Percentiles rank a stretch among this genome's conserved stretches.
Conservation (phyloP, 2,329 filamentous ascomycete genomes). For the Furcasterigmium sp. region DNA sequence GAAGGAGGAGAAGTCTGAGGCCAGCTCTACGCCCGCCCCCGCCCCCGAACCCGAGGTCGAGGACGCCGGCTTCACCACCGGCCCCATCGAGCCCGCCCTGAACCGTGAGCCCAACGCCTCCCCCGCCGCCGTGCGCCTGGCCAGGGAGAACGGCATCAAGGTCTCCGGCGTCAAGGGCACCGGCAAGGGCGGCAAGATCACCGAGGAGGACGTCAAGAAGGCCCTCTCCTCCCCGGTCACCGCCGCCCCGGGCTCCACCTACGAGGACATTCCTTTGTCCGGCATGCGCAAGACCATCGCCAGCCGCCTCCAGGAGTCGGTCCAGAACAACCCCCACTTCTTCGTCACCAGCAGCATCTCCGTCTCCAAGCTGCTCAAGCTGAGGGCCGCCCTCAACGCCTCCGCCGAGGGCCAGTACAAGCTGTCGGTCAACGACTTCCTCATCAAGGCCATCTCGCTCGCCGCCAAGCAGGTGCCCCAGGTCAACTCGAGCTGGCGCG, state of each 20-base stretch:
- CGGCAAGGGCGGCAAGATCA: conserved; percentile 81
- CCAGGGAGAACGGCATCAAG: conserved; percentile 77
- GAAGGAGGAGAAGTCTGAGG: conserved; percentile 60
- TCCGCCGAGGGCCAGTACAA: conserved; percentile 92
- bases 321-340: conserved; percentile 95
- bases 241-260: conserved; percentile 58
- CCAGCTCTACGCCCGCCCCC: conserved; percentile 51
- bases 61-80: conserved; percentile 50
- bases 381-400: conserved; percentile 87
- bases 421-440: conserved; percentile 99
- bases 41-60: conserved; percentile 49
- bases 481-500: conserved; percentile 94
- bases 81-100: conserved; percentile 76
- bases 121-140: conserved; percentile 72
- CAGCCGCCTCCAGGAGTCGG: conserved; percentile 75
- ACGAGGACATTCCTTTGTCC: conserved; percentile 77
- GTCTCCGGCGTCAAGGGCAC: conserved; percentile 79
- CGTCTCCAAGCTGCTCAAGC: conserved; percentile 92
- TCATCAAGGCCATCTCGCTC: conserved; percentile 90
- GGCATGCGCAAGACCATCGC: conserved; percentile 99
- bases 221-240: conserved; percentile 54
- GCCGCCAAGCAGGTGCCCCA: conserved; percentile 91
- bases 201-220: conserved; percentile 91
- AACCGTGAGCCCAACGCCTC: conserved; percentile 74
- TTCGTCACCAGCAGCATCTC: conserved; percentile 90